Conservation (phyloP, 495 filamentous ascomycete genomes). For the Cenococcum geophilum region DNA sequence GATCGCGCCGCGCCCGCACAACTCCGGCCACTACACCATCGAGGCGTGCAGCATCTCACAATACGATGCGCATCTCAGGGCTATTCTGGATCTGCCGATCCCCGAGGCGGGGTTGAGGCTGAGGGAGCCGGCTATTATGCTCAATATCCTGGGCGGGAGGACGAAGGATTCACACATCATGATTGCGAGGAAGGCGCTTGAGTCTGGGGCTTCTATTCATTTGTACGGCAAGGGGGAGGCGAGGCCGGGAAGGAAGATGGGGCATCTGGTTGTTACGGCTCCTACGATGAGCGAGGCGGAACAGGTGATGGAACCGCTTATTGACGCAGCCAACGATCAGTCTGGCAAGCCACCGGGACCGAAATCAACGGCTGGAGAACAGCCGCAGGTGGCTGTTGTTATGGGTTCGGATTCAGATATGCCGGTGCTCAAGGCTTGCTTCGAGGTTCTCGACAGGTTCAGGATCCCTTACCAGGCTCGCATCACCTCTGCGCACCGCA, state of each 20-base stretch:
- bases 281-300: slow-evolving; percentile 67
- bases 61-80: slow-evolving; percentile 81
- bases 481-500: slow-evolving; percentile 93
- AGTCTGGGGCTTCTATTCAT: slow-evolving; percentile 62
- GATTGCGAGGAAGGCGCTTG: slow-evolving; percentile 59
- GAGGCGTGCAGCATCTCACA: slow-evolving; percentile 88
- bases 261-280: slow-evolving; percentile 76
- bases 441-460: slow-evolving; percentile 71
- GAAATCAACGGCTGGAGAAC: background rate
- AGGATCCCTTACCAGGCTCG: slow-evolving; percentile 66
- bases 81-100: slow-evolving; percentile 75
- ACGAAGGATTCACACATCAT: slow-evolving; percentile 60
- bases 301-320: slow-evolving; percentile 48
- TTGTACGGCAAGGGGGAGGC: slow-evolving; percentile 86
- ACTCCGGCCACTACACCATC: slow-evolving; percentile 96
- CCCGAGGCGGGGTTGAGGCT: slow-evolving; percentile 52
- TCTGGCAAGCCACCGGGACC: slow-evolving; percentile 17
- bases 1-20: slow-evolving; percentile 91
- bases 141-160: slow-evolving; percentile 87
- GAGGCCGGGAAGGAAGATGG: slow-evolving; percentile 87
- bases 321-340: slow-evolving; percentile 34
- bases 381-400: slow-evolving; percentile 71
- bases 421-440: slow-evolving; percentile 65
- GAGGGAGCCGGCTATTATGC: slow-evolving; percentile 73
- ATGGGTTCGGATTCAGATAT: slow-evolving; percentile 97